Base-by-base conservation (phyloP, 2,329 filamentous ascomycete species). In the Lachnum nothofagi region DNA sequence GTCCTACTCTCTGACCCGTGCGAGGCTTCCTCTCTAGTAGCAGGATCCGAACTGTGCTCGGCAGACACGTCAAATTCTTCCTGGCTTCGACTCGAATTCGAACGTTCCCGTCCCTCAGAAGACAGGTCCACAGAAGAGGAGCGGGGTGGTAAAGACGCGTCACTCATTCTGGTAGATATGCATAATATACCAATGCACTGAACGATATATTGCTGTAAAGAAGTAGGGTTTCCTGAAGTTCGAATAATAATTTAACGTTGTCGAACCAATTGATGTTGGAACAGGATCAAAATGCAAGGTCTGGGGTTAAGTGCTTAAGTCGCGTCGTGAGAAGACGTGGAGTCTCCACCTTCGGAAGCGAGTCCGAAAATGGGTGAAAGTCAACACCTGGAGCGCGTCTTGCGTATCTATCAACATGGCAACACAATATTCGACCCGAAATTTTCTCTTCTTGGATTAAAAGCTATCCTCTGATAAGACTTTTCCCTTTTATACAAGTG, bases 1-100 rank as follows among this genome's bases (percentile, higher is more conserved):
- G 56, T 73, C 75, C 68, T 57, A 35, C 43, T 56, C 45, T 60
- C 63, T 33, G 33, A 48, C 31, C 57, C 52, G 5, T 51, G 54
- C 14, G 51, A 46, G 19, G 33, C 48, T 27, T 60, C 63, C 24
- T 60, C 58, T 37, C 53, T 63, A 20, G 35, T 46, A 16, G 45
- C 39, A 42, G 53, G 54, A 41, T 44, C 45, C 24, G 51, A 42
- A 12, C 53, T 52, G 19, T 58, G 53, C 5, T 56, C 53, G 17
- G 52, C 44, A 44, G 56, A 57, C 5, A 45, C 54, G 40, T 56
- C 53, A 10, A 46, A 52, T 20, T 60, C 59, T 19, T 48, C 53
- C 20, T 60, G 55, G 16, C 47, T 52, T 23, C 42, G 49, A 34
- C 52, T 54, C 7, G 55, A 57, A 37, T 57, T 51, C 19, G 51